Percentiles rank a stretch among this genome's conserved stretches.
phyloP scores from a whole-genome alignment of 345 rosid species.

The Odontarrhena argentea region DNA sequence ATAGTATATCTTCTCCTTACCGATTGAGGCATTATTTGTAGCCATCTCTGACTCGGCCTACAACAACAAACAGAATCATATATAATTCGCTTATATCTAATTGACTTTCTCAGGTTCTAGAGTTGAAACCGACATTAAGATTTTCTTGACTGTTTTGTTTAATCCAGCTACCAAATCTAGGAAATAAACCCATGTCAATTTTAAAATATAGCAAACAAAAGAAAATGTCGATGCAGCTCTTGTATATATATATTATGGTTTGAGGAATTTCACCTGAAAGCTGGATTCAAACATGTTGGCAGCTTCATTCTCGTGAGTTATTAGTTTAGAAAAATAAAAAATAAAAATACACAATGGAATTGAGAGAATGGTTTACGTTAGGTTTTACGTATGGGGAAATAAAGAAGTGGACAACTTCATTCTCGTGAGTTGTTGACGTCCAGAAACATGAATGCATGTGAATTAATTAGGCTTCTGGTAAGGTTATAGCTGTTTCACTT shows the following conservation, averaged over 20 bases:
- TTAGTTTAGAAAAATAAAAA: no score
- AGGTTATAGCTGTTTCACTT: no score
- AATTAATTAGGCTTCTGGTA: no score
- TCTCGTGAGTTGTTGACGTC: no score
- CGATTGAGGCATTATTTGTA: not conserved
- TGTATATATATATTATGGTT: not conserved
- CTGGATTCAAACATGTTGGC: no score
- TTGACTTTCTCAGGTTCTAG: not conserved
- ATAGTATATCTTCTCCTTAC: not conserved
- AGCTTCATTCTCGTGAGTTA: no score
- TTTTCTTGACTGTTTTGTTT: not conserved
- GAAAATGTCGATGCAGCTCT: no score
- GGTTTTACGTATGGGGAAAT: no score
- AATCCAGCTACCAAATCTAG: not conserved
- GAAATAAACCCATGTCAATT: constrained; percentile 12
- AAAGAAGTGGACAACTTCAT: no score
- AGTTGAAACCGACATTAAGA: constrained; percentile 3
- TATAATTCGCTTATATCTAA: not conserved
- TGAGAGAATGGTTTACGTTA: no score
- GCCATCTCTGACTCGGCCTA: constrained; percentile 33
- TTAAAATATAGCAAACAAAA: not conserved
- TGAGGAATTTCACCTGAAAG: not conserved
- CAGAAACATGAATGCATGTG: no score
- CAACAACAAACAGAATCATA: constrained; percentile 6
- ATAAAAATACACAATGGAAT: no score